Evolutionary conservation across 345 rosid genomes (phyloP).

Genomic region (Eucalyptus erythrocorys): DNA sequence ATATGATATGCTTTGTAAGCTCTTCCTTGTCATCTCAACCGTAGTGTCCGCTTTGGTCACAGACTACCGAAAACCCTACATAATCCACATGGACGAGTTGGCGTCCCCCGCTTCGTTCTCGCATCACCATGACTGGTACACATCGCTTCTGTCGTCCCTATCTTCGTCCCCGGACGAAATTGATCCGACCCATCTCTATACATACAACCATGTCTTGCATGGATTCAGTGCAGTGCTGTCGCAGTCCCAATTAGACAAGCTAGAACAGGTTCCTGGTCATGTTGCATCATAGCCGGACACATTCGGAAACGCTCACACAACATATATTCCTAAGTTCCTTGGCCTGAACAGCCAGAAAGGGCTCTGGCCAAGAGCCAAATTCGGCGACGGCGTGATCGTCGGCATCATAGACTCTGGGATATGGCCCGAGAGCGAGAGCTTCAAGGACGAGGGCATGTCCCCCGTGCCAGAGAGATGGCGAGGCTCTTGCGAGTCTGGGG

Average conservation of each 20-base stretch:
- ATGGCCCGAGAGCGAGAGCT: constrained; percentile 44
- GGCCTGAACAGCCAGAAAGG: constrained; percentile 16
- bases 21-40: neutral
- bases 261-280: constrained; percentile 16
- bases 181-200: constrained; percentile 26
- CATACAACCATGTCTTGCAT: constrained; percentile 27
- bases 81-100: constrained; percentile 30
- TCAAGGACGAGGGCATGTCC: constrained; percentile 24
- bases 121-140: constrained; percentile 30
- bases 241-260: constrained; percentile 13
- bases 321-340: constrained; percentile 21
- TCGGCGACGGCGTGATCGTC: constrained; percentile 25
- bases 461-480: constrained; percentile 28
- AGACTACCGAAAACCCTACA: constrained; percentile 6
- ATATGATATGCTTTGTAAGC: neutral
- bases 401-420: constrained; percentile 35
- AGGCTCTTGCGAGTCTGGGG: constrained; percentile 24
- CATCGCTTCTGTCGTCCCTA: constrained; percentile 19
- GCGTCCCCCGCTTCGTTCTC: constrained; percentile 19
- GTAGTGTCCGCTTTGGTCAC: neutral
- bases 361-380: constrained; percentile 30
- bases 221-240: constrained; percentile 39
- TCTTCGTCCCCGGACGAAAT: constrained; percentile 10
- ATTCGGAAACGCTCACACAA: constrained; percentile 21
- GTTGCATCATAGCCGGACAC: constrained; percentile 30